Conservation (phyloP, 257 asterid genomes). For the Henckelia pumila region DNA sequence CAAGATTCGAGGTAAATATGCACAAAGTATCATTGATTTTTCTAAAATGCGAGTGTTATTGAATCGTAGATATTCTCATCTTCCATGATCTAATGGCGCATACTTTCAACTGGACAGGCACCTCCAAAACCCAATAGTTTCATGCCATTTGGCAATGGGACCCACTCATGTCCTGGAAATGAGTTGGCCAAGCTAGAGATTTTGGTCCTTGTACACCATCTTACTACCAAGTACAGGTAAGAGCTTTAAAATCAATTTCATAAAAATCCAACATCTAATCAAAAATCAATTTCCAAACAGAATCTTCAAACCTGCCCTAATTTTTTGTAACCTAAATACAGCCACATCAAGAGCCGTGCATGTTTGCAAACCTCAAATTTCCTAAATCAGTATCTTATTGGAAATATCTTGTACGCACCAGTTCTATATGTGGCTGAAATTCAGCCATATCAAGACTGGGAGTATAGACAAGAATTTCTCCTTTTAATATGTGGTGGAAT, state of each 20-base stretch:
- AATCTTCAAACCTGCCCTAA: neutral
- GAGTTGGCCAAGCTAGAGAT: conserved; percentile 94
- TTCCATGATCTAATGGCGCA: conserved; percentile 17
- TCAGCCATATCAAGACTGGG: neutral
- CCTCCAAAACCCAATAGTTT: conserved; percentile 82
- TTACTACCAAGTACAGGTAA: conserved; percentile 91
- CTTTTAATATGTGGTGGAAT: conserved; percentile 4
- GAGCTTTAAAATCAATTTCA: conserved; percentile 20
- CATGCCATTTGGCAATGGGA: conserved; percentile 97
- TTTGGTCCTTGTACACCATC: conserved; percentile 75
- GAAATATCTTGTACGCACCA: neutral
- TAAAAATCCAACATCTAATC: neutral
- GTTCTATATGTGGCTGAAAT: neutral
- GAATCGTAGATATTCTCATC: too few relatives aligned
- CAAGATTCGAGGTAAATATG: conserved; percentile 85
- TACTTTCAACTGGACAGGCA: conserved; percentile 39
- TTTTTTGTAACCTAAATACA: neutral
- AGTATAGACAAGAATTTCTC: neutral
- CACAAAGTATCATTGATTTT: neutral
- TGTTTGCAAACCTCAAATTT: neutral
- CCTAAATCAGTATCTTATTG: neutral
- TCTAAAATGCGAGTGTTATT: neutral
- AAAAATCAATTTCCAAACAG: conserved; percentile 1
- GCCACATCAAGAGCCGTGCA: neutral
- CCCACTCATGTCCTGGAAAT: conserved; percentile 92